A percentile compares a stretch with the other conserved stretches of the same genome.
These are phyloP conservation scores for Zygosaccharomyces pseudobailii DNA, from an alignment of 1,139 yeast species.

Conservation along the genomic window DNA sequence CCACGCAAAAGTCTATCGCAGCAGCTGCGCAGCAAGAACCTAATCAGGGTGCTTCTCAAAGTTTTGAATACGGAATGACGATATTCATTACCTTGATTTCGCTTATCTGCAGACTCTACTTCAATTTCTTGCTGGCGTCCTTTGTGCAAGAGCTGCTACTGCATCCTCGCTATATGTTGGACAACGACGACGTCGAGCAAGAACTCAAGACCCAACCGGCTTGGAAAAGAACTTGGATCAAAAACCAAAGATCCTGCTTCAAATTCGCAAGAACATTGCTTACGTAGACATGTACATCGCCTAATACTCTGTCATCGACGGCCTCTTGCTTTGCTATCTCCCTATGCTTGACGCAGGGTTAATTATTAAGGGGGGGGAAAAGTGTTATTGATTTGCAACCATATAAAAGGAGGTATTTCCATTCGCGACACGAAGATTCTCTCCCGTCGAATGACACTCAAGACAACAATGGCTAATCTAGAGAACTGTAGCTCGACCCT, in stretches of 20 bases:
- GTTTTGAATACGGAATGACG: conserved; percentile 68
- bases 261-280: conserved; percentile 23
- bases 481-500: conserved; percentile 32
- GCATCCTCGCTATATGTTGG: conserved; percentile 34
- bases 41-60: conserved; percentile 59
- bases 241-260: conserved; percentile 30
- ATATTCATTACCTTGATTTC: conserved; percentile 52
- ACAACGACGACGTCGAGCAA: conserved; percentile 34
- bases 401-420: not conserved
- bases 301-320: not conserved
- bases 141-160: conserved; percentile 46
- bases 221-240: conserved; percentile 31
- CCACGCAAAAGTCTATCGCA: conserved; percentile 15
- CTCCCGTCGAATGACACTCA: not conserved
- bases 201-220: conserved; percentile 33
- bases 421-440: not conserved
- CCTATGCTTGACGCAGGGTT: not conserved
- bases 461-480: conserved; percentile 9
- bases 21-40: conserved; percentile 11
- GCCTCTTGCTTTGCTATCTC: not conserved
- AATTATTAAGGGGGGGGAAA: not conserved
- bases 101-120: conserved; percentile 56
- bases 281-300: conserved; percentile 1
- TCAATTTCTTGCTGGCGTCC: conserved; percentile 54
- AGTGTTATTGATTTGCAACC: not conserved